Evolutionary conservation across 73 alveolate genomes (phyloP).

Genomic region (Blepharisma stoltei): DNA sequence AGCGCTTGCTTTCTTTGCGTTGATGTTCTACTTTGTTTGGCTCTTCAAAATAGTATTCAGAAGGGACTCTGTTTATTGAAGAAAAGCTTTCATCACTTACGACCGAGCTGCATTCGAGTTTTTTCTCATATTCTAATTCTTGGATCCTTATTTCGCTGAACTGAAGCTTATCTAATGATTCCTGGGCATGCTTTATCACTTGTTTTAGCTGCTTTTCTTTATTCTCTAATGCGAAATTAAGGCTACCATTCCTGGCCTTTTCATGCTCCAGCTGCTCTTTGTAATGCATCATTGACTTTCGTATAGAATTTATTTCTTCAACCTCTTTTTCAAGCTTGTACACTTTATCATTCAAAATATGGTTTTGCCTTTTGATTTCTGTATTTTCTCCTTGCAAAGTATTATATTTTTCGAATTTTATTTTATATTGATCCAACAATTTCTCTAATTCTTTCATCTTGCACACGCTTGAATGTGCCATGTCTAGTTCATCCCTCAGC

Average conservation of each 20-base stretch:
- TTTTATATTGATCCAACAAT: background rate
- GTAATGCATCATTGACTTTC: background rate
- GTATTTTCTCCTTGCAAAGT: background rate
- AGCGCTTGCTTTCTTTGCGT: too few relatives aligned
- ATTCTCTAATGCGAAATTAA: background rate
- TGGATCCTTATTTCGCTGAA: constrained; percentile 1
- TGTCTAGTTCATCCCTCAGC: background rate
- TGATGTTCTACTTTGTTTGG: too few relatives aligned
- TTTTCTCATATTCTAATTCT: background rate
- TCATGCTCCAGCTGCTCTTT: constrained; percentile 2
- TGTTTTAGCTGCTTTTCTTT: constrained; percentile 8
- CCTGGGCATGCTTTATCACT: background rate
- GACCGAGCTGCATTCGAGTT: background rate
- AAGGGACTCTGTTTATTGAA: background rate
- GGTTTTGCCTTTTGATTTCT: background rate
- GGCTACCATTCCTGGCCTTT: background rate
- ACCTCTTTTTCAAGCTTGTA: background rate
- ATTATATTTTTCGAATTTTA: constrained; percentile 12
- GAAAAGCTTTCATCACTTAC: background rate
- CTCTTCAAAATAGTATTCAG: background rate
- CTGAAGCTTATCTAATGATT: background rate
- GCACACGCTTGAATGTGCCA: constrained; percentile 6
- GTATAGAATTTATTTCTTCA: constrained; percentile 10
- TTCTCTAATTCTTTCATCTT: constrained; percentile 5
- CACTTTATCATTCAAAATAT: constrained; percentile 10